Evolutionary conservation across 192 early-diverging fungal species (phyloP).

Genomic region (Linderina pennispora): DNA sequence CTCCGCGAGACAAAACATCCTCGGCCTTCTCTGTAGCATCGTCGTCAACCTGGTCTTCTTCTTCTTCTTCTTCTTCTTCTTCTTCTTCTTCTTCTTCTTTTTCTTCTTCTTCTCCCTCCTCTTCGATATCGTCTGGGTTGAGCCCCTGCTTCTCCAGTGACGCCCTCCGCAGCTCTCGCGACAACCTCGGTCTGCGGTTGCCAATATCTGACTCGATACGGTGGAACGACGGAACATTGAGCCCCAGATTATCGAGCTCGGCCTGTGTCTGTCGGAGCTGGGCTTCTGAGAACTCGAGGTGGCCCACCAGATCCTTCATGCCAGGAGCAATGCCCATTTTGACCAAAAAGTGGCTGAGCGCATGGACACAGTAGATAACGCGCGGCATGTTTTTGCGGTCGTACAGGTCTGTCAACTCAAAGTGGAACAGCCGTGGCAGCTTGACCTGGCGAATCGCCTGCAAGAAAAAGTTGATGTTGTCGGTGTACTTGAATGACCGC

Average conservation of each 20-base stretch:
- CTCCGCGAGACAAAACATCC: neutral
- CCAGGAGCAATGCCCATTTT: conserved; percentile 75
- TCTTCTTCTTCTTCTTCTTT: conserved; percentile 35
- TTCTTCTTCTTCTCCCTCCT: conserved; percentile 10
- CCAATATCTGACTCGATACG: conserved; percentile 61
- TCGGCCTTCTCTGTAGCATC: neutral
- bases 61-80: conserved; percentile 1
- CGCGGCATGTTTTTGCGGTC: conserved; percentile 99
- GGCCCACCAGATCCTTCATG: conserved; percentile 90
- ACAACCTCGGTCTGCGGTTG: conserved; percentile 26
- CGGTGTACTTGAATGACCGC: conserved; percentile 85
- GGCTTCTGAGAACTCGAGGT: conserved; percentile 81
- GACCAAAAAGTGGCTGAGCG: conserved; percentile 89
- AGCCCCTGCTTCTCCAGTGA: conserved; percentile 18
- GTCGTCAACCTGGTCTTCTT: conserved; percentile 5
- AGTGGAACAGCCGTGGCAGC: conserved; percentile 91
- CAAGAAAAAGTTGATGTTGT: conserved; percentile 97
- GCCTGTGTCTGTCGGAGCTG: conserved; percentile 62
- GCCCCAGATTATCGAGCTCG: conserved; percentile 74
- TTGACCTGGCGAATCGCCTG: conserved; percentile 68
- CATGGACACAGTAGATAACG: conserved; percentile 98
- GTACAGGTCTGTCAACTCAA: conserved; percentile 96
- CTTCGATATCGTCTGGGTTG: conserved; percentile 15
- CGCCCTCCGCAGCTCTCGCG: conserved; percentile 41
- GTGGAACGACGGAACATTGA: conserved; percentile 84